Base-by-base conservation (phyloP, 495 filamentous ascomycete species). In the Penicillium roqueforti region DNA sequence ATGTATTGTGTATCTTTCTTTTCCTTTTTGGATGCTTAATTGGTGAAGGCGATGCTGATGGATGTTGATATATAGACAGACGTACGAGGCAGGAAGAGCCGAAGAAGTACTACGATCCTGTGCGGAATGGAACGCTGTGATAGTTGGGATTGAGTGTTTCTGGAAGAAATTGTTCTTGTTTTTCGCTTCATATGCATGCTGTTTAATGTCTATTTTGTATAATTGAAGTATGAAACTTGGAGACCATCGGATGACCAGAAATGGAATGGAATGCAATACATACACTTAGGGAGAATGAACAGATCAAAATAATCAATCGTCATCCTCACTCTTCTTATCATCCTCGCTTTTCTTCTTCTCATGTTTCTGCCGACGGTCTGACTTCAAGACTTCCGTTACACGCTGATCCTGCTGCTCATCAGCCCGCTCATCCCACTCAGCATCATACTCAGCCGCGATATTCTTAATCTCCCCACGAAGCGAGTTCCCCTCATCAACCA, bases 391-490 rank as follows among this genome's bases (percentile, higher is more conserved):
- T 51, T 88, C 77, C 47, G 79, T 85, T 2, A 95, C 89, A 28
- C 76, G 79, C 61, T 89, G 82, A 37, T 85, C 83, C n/a, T 83
- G 81, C 40, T 91, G 81, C 40, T 91, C 85, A 67, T 96, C 89
- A 46, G 74, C 73, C 43, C 71, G 78, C 72, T 97, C 92, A 70
- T 97, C 82, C 92, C 91, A 97, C 19, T 91, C 89, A n/a, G 89
- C 89, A 61, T 93, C 91, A 70, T 96, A 96, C 66, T 96, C 89
- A 22, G 84, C 81, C 1, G 92, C 90, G 36, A 96, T 84, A 5
- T 71, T 77, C 67, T 85, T 87, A 54, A 97, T 91, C 70, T 97
- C 92, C 58, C 76, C 80, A 20, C 92, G 68, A 53, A 97, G 68
- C 25, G 81, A 70, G 63, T 96, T 97, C 0, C 83, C 89, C 46